Evolutionary conservation across 371 early-diverging fungal species (phyloP), one percentile per base, ranked within the genome.

Genomic region (Mortierella sp.): DNA sequence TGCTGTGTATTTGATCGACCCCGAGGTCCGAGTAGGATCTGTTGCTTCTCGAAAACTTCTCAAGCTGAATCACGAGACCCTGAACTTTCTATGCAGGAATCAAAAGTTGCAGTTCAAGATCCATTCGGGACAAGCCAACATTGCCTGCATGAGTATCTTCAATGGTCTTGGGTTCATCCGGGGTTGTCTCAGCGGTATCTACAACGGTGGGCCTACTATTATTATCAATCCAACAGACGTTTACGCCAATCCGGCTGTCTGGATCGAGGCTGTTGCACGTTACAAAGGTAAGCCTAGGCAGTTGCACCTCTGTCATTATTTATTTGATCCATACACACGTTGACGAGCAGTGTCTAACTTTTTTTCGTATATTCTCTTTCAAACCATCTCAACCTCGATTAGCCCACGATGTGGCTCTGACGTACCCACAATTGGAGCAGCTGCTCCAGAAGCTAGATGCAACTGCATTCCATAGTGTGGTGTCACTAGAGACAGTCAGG

Each of bases 71-170:
- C 96, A 97, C 82, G 88, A 90, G 21, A 92, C 91, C 4, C 84
- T 97, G 34, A 80, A 96, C 73, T 89, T 91, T 31, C 94, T 95
- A 70, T 95, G 96, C 87, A 89, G 94, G 74, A 90, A 95, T 50
- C 96, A 96, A 79, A 95, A 94, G 77, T 91, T 91, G 69, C 95
- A 95, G 28, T 93, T 93, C 82, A 92, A 93, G 81, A 91, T 95
- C 89, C 87, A 87, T 48, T 81, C 89, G 3, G 89, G 90, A 34
- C 89, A 91, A 51, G 92, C 95, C 3, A 86, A 96, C 13, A 89
- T 97, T 10, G 88, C 92, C 34, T 92, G 94, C 46, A 89, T 95
- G 55, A 91, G 93, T 13, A 89, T 91, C 1, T 95, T 92, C 82
- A 92, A 88, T 71, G 95, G 96, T 26, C 89, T 95, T 64, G 96